phyloP scores from a whole-genome alignment of 2,329 filamentous ascomycete species.

The Stagonosporopsis rhizophila region DNA sequence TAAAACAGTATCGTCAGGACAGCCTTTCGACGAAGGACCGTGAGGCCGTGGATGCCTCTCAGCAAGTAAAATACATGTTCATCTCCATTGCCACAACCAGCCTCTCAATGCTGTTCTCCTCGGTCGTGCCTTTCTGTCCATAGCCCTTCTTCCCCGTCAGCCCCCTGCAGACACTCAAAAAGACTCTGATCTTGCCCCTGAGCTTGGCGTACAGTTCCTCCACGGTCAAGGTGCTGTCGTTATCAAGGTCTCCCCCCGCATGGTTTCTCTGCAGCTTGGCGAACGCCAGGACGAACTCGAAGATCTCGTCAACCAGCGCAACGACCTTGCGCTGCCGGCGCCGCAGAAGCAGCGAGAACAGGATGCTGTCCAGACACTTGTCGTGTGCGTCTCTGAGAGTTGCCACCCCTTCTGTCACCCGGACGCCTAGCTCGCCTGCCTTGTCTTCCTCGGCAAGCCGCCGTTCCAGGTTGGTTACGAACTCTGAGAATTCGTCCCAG shows the following conservation, averaged over 20 bases:
- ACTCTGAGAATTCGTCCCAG: constrained; percentile 74
- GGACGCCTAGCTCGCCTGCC: constrained; percentile 56
- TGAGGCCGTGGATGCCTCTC: background rate
- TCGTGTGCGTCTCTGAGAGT: constrained; percentile 74
- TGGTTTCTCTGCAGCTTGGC: constrained; percentile 40
- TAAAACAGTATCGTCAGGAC: too few species aligned
- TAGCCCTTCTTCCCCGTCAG: constrained; percentile 68
- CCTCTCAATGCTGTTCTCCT: constrained; percentile 70
- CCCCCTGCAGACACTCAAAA: constrained; percentile 74
- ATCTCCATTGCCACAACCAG: constrained; percentile 75
- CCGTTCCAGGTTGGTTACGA: constrained; percentile 68
- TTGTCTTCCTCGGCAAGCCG: constrained; percentile 57
- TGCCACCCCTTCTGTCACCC: constrained; percentile 66
- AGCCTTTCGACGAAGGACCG: too few species aligned
- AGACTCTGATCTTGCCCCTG: constrained; percentile 74
- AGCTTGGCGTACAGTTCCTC: constrained; percentile 69
- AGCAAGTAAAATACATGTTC: constrained; percentile 66
- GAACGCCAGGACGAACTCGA: constrained; percentile 74
- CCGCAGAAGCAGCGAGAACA: constrained; percentile 74
- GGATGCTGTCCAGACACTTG: constrained; percentile 74
- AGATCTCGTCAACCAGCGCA: constrained; percentile 77
- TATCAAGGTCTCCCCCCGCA: background rate
- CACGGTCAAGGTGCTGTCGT: constrained; percentile 25
- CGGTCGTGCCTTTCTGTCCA: constrained; percentile 42
- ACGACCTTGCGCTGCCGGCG: constrained; percentile 77